Evolutionary conservation across 2,329 filamentous ascomycete species (phyloP).

Genomic region (Alternaria metachromatica): DNA sequence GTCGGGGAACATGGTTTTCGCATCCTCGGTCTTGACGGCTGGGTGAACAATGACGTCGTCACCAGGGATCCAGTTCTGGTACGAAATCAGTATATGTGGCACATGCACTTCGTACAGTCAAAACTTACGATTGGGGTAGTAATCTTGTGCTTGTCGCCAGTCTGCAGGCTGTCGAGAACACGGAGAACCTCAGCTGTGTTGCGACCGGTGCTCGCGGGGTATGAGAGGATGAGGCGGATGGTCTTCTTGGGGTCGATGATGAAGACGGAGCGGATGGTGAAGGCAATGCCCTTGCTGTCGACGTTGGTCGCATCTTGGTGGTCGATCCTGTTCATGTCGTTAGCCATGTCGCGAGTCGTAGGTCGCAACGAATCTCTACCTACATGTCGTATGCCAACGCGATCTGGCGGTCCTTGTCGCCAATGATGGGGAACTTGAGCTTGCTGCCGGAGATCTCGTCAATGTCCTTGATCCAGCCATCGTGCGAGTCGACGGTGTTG

Average conservation of each 20-base stretch:
- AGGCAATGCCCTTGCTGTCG: conserved; percentile 63
- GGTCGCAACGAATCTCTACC: conserved; percentile 19
- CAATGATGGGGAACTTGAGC: conserved; percentile 61
- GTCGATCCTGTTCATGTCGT: conserved; percentile 51
- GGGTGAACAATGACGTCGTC: conserved; percentile 70
- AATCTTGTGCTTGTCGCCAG: conserved; percentile 65
- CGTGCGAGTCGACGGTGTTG: conserved; percentile 59
- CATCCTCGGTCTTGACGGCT: conserved; percentile 63
- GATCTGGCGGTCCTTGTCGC: conserved; percentile 61
- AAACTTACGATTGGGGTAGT: conserved; percentile 61
- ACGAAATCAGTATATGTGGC: background rate
- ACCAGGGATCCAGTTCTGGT: conserved; percentile 55
- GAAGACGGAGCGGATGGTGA: conserved; percentile 71
- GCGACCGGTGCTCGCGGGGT: conserved; percentile 67
- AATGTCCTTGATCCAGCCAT: conserved; percentile 61
- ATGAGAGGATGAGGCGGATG: conserved; percentile 67
- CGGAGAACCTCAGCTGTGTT: conserved; percentile 62
- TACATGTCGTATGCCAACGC: conserved; percentile 60
- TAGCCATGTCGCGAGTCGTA: conserved; percentile 17
- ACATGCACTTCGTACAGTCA: background rate
- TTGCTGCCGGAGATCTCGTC: conserved; percentile 58
- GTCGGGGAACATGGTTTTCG: conserved; percentile 65
- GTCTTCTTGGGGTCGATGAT: conserved; percentile 70
- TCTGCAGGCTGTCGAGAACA: conserved; percentile 60
- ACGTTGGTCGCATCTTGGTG: conserved; percentile 65